A percentile compares a stretch with the other conserved stretches of the same genome.
phyloP scores from a whole-genome alignment of 1,284 basidiomycete species.

The Pseudozyma thailandica region DNA sequence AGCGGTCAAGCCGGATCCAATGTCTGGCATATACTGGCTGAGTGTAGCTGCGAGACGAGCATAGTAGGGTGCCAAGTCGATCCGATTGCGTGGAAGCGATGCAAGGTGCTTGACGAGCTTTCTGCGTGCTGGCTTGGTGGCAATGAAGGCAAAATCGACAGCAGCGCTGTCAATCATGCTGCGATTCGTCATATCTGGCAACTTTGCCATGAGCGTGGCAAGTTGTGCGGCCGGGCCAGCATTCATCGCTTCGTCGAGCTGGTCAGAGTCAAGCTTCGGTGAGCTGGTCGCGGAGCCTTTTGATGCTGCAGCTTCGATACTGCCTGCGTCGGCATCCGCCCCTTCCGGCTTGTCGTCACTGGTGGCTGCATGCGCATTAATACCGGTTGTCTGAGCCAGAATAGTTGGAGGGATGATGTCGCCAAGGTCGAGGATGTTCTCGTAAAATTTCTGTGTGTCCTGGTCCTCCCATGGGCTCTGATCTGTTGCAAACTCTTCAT shows the following conservation, averaged over 20 bases:
- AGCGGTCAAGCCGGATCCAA: slow-evolving; percentile 83
- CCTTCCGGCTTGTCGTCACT: slow-evolving; percentile 74
- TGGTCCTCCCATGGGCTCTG: slow-evolving; percentile 93
- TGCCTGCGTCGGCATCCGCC: background rate
- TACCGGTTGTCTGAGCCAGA: slow-evolving; percentile 72
- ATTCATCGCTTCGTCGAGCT: slow-evolving; percentile 63
- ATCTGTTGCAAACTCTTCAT: slow-evolving; percentile 71
- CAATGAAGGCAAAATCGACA: slow-evolving; percentile 93
- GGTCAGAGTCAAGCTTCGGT: slow-evolving; percentile 28
- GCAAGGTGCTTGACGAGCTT: slow-evolving; percentile 79
- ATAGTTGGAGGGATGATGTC: slow-evolving; percentile 89
- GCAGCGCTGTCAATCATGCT: slow-evolving; percentile 91
- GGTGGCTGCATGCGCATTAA: background rate
- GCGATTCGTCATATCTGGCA: slow-evolving; percentile 93
- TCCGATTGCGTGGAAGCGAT: slow-evolving; percentile 86
- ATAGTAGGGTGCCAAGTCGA: slow-evolving; percentile 92
- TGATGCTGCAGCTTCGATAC: background rate
- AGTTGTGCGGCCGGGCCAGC: slow-evolving; percentile 91
- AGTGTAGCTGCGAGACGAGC: slow-evolving; percentile 87
- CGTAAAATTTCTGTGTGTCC: slow-evolving; percentile 92
- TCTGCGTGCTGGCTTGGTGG: slow-evolving; percentile 93
- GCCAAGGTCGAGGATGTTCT: slow-evolving; percentile 89
- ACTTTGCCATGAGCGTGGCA: slow-evolving; percentile 87
- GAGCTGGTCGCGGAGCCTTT: slow-evolving; percentile 22
- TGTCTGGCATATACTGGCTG: slow-evolving; percentile 90